Conservation (phyloP, 1,284 basidiomycete genomes). For the Microbotryum scabiosae region DNA sequence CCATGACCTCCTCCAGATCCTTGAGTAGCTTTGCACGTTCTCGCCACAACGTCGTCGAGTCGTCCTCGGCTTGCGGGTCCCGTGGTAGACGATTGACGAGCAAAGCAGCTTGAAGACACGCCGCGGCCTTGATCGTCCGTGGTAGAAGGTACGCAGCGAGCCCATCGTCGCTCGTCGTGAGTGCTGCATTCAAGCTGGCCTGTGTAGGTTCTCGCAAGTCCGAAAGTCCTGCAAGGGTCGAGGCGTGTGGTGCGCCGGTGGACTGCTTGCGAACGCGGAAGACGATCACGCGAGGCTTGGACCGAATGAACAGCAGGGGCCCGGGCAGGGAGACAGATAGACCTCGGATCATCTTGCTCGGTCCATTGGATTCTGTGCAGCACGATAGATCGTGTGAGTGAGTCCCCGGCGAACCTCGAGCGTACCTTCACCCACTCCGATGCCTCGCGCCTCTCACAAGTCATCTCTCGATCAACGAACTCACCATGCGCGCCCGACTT, state of each 20-base stretch:
- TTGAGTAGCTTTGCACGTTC: neutral
- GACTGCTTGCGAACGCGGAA: constrained; percentile 9
- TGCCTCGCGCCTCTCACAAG: constrained; percentile 2
- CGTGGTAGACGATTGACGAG: neutral
- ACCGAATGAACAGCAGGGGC: constrained; percentile 15
- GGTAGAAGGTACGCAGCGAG: constrained; percentile 24
- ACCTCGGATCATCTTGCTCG: neutral
- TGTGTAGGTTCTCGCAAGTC: neutral
- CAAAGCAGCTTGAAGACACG: neutral
- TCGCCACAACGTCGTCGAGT: constrained; percentile 6
- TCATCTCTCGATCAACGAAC: neutral
- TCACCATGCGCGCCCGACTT: constrained; percentile 2
- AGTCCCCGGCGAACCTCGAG: constrained; percentile 2
- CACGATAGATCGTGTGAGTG: too few species aligned
- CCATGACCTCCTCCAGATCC: constrained; percentile 6
- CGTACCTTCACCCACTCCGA: constrained; percentile 12
- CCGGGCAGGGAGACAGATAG: constrained; percentile 3
- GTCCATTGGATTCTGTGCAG: neutral
- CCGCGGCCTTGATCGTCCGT: neutral
- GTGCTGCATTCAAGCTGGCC: neutral
- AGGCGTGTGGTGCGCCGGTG: neutral
- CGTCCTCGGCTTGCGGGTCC: neutral
- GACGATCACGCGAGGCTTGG: constrained; percentile 24
- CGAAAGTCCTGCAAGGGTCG: constrained; percentile 8
- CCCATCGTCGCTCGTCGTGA: constrained; percentile 13